These are phyloP conservation scores for Sporothrix mexicana DNA, from an alignment of 2,329 filamentous ascomycete species.

Conservation along the genomic window DNA sequence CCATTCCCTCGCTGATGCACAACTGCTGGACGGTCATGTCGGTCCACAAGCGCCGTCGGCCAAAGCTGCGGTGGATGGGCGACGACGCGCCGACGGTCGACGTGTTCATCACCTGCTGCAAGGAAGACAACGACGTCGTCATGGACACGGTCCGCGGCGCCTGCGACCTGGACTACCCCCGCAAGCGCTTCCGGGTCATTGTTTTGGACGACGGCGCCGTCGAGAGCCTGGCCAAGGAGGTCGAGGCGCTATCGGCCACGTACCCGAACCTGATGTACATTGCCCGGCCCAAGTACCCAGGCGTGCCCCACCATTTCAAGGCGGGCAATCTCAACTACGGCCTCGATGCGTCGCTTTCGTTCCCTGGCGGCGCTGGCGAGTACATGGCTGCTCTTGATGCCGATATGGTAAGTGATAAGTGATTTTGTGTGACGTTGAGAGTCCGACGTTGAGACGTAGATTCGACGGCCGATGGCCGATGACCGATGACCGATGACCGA, in stretches of 20 bases:
- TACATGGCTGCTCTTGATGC: slow-evolving; percentile 58
- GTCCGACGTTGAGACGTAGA: too few relatives aligned
- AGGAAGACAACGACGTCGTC: slow-evolving; percentile 61
- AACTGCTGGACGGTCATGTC: slow-evolving; percentile 39
- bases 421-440: not conserved
- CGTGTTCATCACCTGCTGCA: slow-evolving; percentile 63
- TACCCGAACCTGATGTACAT: slow-evolving; percentile 60
- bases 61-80: slow-evolving; percentile 59
- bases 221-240: slow-evolving; percentile 45
- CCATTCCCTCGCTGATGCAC: slow-evolving; percentile 38
- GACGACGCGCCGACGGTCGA: slow-evolving; percentile 61
- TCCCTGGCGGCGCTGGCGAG: slow-evolving; percentile 60
- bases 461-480: too few relatives aligned
- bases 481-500: too few relatives aligned
- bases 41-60: slow-evolving; percentile 44
- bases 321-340: slow-evolving; percentile 69
- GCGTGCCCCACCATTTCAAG: slow-evolving; percentile 64
- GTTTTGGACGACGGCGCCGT: slow-evolving; percentile 62
- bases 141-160: slow-evolving; percentile 63
- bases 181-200: slow-evolving; percentile 58
- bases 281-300: slow-evolving; percentile 56
- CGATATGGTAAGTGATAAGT: slow-evolving; percentile 58
- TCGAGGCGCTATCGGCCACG: slow-evolving; percentile 47
- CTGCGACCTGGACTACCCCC: slow-evolving; percentile 61
- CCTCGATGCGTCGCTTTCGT: slow-evolving; percentile 54